Base-by-base conservation (phyloP, 140 eudicot species). In the Bidens hawaiensis region DNA sequence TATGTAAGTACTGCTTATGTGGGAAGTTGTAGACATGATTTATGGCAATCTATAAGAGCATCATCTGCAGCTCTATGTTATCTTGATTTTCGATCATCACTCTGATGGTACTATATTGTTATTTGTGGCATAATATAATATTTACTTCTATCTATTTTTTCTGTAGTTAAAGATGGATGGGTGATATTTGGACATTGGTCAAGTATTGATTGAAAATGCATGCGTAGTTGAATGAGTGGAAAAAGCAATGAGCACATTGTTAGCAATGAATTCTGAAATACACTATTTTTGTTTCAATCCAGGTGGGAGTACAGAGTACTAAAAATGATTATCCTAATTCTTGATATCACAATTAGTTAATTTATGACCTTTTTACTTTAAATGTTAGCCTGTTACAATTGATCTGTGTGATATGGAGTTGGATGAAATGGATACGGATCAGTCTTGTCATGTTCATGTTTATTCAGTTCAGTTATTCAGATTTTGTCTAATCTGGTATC, bases 391-490 rank as follows among this genome's bases (percentile, higher is more conserved):
- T 14, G 57, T 75, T 51, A 48, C 82, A 94, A 97, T 89, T 79
- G 99, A 94, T 45, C 97, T 97, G 3, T 94, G 97, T 81, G 99
- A 94, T 64, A 94, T 94, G 99, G 99, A 94, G 77, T 73, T 94
- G 59, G 99, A 94, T 78, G 99, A 94, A 68, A 94, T 97, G 46
- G 99, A 94, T n/a, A n/a, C n/a, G n/a, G n/a, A n/a, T n/a, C n/a
- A n/a, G n/a, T n/a, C n/a, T n/a, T n/a, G n/a, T n/a, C n/a, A n/a
- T n/a, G n/a, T n/a, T n/a, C n/a, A n/a, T n/a, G n/a, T n/a, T n/a
- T n/a, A n/a, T n/a, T n/a, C n/a, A n/a, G n/a, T n/a, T n/a, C n/a
- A n/a, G n/a, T n/a, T n/a, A n/a, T n/a, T n/a, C n/a, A n/a, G n/a
- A n/a, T n/a, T n/a, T n/a, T n/a, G n/a, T n/a, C n/a, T n/a, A n/a